Evolutionary conservation across 2,329 filamentous ascomycete genomes (phyloP).

Genomic region (Claviceps maximensis): DNA sequence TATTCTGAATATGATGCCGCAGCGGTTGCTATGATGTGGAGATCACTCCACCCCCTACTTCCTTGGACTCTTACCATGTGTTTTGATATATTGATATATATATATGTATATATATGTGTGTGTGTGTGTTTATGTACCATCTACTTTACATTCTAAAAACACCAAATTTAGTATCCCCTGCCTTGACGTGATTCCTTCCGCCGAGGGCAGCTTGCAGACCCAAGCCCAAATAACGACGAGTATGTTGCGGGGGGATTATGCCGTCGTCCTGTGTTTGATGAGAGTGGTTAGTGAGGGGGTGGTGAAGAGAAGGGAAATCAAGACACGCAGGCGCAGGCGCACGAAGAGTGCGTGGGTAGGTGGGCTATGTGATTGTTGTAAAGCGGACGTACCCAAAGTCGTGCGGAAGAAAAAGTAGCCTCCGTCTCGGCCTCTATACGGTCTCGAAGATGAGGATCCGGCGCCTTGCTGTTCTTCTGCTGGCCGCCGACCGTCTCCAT

Average conservation of each 20-base stretch:
- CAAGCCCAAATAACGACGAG: conserved; percentile 56
- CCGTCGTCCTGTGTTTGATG: conserved; percentile 48
- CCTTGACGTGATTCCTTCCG: conserved; percentile 48
- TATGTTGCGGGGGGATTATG: conserved; percentile 66
- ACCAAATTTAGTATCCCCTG: conserved; percentile 57
- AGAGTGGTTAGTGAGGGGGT: not conserved
- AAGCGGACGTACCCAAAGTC: conserved; percentile 58
- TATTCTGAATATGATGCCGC: too few relatives aligned
- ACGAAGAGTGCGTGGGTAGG: not conserved
- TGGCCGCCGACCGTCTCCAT: conserved; percentile 74
- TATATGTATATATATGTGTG: not conserved
- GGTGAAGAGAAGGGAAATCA: too few relatives aligned
- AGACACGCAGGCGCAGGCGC: not conserved
- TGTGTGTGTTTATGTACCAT: not conserved
- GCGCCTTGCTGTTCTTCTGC: conserved; percentile 23
- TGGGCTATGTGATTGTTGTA: too few relatives aligned
- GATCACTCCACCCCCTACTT: too few relatives aligned
- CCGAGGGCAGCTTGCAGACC: conserved; percentile 60
- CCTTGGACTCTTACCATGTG: too few relatives aligned
- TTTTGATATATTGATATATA: too few relatives aligned
- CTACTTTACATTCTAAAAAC: conserved; percentile 65
- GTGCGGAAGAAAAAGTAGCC: conserved; percentile 73
- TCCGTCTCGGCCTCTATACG: conserved; percentile 86
- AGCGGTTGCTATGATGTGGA: too few relatives aligned
- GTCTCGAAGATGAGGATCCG: conserved; percentile 63